These are phyloP conservation scores for Sporothrix sp. DNA, from an alignment of 2,329 filamentous ascomycete genomes.

Conservation along the genomic window DNA sequence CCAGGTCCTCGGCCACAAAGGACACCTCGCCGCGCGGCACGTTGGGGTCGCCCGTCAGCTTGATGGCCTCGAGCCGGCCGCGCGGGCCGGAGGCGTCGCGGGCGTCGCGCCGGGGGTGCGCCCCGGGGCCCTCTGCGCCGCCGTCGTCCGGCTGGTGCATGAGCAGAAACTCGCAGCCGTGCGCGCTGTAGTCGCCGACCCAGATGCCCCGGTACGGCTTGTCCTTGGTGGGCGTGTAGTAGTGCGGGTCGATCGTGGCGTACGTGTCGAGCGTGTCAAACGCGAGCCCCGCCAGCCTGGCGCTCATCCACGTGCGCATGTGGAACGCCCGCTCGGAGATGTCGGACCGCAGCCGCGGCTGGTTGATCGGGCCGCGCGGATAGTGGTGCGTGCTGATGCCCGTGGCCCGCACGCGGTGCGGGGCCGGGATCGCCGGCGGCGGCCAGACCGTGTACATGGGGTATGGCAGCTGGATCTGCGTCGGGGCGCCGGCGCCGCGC, in stretches of 20 bases:
- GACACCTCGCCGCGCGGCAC: conserved; percentile 78
- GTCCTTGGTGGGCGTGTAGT: conserved; percentile 70
- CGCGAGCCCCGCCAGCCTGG: conserved; percentile 30
- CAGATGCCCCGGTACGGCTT: conserved; percentile 88
- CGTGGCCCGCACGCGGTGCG: conserved; percentile 38
- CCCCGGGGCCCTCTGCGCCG: conserved; percentile 36
- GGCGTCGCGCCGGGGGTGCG: conserved; percentile 37
- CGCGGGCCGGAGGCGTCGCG: conserved; percentile 42
- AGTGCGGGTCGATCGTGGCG: conserved; percentile 57
- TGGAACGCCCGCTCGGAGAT: conserved; percentile 63
- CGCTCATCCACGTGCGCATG: conserved; percentile 64
- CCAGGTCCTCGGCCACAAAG: conserved; percentile 72
- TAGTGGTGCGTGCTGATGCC: conserved; percentile 20
- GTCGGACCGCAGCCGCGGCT: conserved; percentile 43
- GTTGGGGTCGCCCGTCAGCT: conserved; percentile 85
- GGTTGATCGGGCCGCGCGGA: conserved; percentile 20
- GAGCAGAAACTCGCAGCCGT: conserved; percentile 82
- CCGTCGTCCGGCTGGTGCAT: conserved; percentile 62
- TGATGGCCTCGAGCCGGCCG: conserved; percentile 71
- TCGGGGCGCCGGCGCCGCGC: background rate
- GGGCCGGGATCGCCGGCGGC: conserved; percentile 57
- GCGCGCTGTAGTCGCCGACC: conserved; percentile 80
- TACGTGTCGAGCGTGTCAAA: conserved; percentile 50
- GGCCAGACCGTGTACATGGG: conserved; percentile 62
- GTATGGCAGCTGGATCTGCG: conserved; percentile 21